Evolutionary conservation across 345 rosid species (phyloP).

Genomic region (sweet orange (Citrus sinensis)): DNA sequence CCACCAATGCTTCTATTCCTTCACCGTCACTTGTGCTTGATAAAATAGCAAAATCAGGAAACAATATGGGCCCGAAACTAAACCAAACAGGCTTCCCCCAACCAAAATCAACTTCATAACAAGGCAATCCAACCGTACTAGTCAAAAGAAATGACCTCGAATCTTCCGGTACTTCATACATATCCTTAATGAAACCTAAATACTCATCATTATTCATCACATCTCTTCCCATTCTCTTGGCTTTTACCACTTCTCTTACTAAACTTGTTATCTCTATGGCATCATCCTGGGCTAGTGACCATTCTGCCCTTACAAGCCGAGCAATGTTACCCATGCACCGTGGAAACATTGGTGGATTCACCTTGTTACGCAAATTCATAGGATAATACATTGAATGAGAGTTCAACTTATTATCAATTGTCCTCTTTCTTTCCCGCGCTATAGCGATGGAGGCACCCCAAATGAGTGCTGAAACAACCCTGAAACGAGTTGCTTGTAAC

Average conservation of each 20-base stretch:
- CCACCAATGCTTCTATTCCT: conserved; percentile 31
- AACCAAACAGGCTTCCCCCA: not conserved
- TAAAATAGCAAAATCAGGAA: not conserved
- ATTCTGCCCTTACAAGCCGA: too few relatives aligned
- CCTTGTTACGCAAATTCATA: conserved; percentile 6
- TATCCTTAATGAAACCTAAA: not conserved
- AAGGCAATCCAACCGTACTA: too few relatives aligned
- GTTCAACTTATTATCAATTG: not conserved
- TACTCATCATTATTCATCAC: not conserved
- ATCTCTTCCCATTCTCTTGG: too few relatives aligned
- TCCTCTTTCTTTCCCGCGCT: not conserved
- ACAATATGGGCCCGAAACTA: not conserved
- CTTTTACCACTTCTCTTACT: not conserved
- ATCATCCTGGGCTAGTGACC: too few relatives aligned
- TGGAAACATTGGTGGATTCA: too few relatives aligned
- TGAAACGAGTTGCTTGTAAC: not conserved
- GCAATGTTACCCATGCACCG: too few relatives aligned
- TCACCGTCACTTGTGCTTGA: conserved; percentile 10
- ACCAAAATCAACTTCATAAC: too few relatives aligned
- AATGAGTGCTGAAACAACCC: conserved; percentile 15
- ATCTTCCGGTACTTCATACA: too few relatives aligned
- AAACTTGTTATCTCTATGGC: not conserved
- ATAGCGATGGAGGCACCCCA: conserved; percentile 14
- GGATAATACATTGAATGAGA: not conserved
- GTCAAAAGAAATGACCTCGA: too few relatives aligned